Evolutionary conservation across 495 filamentous ascomycete genomes (phyloP), one percentile per base, ranked within the genome.

Genomic region (Aspergillus nidulans): DNA sequence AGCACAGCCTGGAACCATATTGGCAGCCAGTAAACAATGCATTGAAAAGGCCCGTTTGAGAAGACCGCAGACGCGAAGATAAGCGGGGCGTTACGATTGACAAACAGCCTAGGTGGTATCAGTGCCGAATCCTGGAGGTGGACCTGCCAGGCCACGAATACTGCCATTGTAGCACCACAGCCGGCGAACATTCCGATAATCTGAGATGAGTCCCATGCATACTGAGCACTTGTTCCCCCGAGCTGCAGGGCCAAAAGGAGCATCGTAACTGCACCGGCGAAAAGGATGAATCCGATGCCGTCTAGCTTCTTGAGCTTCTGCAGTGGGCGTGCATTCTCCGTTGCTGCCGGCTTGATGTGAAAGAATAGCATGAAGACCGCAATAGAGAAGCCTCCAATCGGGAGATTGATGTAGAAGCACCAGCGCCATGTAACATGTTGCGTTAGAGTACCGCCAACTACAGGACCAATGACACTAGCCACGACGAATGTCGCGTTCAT

Each of bases 231-330:
- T 0, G 59, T 52, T 9, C 72, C 76, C 6, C 72, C 75, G 75
- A 72, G 78, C 38, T 74, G 63, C 9, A 78, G 63, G 4, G 73
- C 75, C 4, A 77, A 58, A 21, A 74, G 58, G 5, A 78, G 62
- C 49, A 69, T 73, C 0, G 72, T 59, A 19, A 77, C 61, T 15
- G 51, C 30, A 19, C 41, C 41, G 13, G 43, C 19, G 18, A 53
- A 30, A 12, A 45, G 21, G n/a, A 53, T 21, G 10, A 45, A 16
- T 2, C 51, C 51, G 8, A 46, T 8, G 1, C 26, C 41, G 25
- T 53, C 51, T 9, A 53, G 51, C 0, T 18, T 13, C 6, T 45
- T 53, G 40, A 53, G 18, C 36, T 1, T 39, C 36, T 13, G 15
- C 15, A 39, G 36, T 5, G 15, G 36, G 36, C 8, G 36, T n/a